These are phyloP conservation scores for Odonthalia washingtoniensis DNA, from an alignment of 31 red algal genomes.

Conservation along the genomic window DNA sequence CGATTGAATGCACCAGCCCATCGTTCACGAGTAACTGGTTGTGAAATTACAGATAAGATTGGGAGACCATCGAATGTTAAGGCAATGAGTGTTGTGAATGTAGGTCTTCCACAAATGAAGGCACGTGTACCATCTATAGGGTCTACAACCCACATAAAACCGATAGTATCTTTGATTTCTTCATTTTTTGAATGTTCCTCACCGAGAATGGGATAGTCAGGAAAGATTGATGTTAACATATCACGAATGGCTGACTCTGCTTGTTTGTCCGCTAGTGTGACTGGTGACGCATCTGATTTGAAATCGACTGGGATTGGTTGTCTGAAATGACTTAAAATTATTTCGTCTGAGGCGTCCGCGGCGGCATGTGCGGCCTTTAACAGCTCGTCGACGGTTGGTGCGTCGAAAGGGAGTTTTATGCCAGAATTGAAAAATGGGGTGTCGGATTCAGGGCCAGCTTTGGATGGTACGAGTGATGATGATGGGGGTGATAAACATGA, in stretches of 20 bases:
- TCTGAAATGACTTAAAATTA: slow-evolving; percentile 62
- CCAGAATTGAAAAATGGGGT: not conserved
- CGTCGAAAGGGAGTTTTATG: not conserved
- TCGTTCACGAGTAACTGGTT: slow-evolving; percentile 82
- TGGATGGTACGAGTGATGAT: not conserved
- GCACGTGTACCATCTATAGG: slow-evolving; percentile 96
- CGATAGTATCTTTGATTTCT: too few relatives aligned
- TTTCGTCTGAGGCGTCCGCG: slow-evolving; percentile 53
- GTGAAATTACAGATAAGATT: slow-evolving; percentile 81
- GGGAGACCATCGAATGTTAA: slow-evolving; percentile 66
- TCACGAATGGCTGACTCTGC: slow-evolving; percentile 81
- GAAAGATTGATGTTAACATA: slow-evolving; percentile 58
- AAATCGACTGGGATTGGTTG: slow-evolving; percentile 49
- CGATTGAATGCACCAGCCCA: slow-evolving; percentile 74
- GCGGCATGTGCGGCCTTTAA: slow-evolving; percentile 43
- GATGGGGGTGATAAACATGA: not conserved
- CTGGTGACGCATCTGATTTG: slow-evolving; percentile 83
- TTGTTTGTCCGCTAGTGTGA: slow-evolving; percentile 84
- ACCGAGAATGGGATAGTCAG: slow-evolving; percentile 71
- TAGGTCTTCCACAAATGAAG: slow-evolving; percentile 91
- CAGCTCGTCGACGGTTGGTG: slow-evolving; percentile 7
- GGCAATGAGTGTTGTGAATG: slow-evolving; percentile 93
- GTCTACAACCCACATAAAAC: slow-evolving; percentile 89
- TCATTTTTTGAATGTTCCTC: slow-evolving; percentile 63
- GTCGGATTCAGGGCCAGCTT: not conserved